Conservation (phyloP, 495 filamentous ascomycete species). For the Oleoguttula mirabilis region DNA sequence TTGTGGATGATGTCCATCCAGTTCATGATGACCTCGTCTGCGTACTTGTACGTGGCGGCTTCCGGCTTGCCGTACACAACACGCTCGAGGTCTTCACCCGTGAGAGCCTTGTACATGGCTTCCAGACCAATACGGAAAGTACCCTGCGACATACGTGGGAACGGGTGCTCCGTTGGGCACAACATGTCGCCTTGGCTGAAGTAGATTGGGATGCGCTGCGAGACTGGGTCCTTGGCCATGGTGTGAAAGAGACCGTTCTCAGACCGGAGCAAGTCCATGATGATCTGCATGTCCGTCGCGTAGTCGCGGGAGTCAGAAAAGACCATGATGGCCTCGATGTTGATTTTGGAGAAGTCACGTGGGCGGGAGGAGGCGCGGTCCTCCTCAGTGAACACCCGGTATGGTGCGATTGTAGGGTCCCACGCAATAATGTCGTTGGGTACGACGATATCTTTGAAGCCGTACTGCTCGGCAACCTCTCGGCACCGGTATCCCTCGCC, state of each 20-base stretch:
- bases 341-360: conserved; percentile 50
- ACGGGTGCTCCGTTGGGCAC: conserved; percentile 65
- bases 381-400: conserved; percentile 45
- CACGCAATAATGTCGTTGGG: conserved; percentile 56
- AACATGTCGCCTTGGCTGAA: conserved; percentile 65
- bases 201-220: conserved; percentile 61
- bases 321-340: conserved; percentile 73
- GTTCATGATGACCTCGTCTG: conserved; percentile 58
- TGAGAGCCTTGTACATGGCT: conserved; percentile 66
- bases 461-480: conserved; percentile 53
- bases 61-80: conserved; percentile 79
- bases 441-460: conserved; percentile 53
- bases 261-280: conserved; percentile 67
- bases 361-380: conserved; percentile 47
- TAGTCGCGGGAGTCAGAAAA: conserved; percentile 78
- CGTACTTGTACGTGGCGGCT: conserved; percentile 67
- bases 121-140: conserved; percentile 66
- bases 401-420: conserved; percentile 50
- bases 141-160: conserved; percentile 62
- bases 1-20: conserved; percentile 71
- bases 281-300: conserved; percentile 72
- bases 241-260: conserved; percentile 59
- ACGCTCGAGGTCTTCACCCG: conserved; percentile 64
- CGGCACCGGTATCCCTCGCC: conserved; percentile 55
- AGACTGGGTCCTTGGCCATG: conserved; percentile 52